Conservation (phyloP, 2,329 filamentous ascomycete species). For the Fusarium virguliforme region DNA sequence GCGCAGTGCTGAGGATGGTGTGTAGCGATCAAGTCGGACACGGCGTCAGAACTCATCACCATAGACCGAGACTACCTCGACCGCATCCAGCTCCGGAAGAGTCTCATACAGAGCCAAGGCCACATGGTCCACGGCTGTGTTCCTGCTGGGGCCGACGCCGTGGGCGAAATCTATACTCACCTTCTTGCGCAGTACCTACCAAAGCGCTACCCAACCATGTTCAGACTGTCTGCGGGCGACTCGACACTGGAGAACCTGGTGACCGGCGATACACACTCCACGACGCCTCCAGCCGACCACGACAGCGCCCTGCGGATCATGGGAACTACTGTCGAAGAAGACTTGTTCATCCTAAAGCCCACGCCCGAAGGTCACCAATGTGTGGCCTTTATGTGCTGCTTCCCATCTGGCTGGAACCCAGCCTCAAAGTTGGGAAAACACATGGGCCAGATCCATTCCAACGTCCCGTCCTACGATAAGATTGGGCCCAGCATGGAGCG, state of each 20-base stretch:
- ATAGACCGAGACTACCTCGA: constrained; percentile 5
- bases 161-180: neutral
- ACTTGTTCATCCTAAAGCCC: constrained; percentile 66
- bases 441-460: constrained; percentile 58
- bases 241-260: neutral
- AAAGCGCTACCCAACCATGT: constrained; percentile 3
- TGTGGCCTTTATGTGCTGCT: constrained; percentile 68
- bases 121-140: neutral
- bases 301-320: neutral
- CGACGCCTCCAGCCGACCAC: neutral
- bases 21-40: neutral
- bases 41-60: neutral
- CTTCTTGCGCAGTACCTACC: neutral
- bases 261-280: neutral
- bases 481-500: constrained; percentile 70
- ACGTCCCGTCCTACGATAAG: constrained; percentile 68
- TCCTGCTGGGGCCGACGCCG: neutral
- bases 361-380: constrained; percentile 60
- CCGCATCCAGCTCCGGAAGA: neutral
- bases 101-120: constrained; percentile 3
- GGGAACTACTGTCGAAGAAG: constrained; percentile 60
- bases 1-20: neutral
- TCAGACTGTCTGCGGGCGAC: neutral
- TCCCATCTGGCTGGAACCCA: constrained; percentile 68
- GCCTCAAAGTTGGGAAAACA: constrained; percentile 64